These are phyloP conservation scores for Fusarium compactum DNA, from an alignment of 2,329 filamentous ascomycete genomes.

Conservation along the genomic window DNA sequence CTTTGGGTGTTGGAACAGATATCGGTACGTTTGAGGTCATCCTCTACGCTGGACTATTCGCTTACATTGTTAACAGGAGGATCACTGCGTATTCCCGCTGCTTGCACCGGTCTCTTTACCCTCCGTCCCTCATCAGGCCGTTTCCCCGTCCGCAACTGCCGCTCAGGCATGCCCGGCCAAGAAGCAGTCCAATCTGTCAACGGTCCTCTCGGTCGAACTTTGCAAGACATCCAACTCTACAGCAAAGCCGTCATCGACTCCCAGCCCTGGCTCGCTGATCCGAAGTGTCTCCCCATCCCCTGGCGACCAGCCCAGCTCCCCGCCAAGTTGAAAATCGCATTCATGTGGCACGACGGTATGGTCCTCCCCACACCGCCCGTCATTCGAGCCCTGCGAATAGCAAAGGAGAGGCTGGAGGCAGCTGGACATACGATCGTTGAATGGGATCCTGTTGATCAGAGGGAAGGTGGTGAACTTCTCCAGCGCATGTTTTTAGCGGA, in stretches of 20 bases:
- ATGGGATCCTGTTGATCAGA: slow-evolving; percentile 60
- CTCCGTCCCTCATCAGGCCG: slow-evolving; percentile 68
- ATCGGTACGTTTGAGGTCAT: slow-evolving; percentile 55
- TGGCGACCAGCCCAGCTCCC: slow-evolving; percentile 60
- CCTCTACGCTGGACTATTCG: accelerated
- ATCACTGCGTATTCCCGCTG: slow-evolving; percentile 65
- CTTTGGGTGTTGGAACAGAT: slow-evolving; percentile 73
- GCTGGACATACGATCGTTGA: slow-evolving; percentile 66
- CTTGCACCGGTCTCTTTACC: slow-evolving; percentile 69
- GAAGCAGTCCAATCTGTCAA: slow-evolving; percentile 74
- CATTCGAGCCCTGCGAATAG: slow-evolving; percentile 63
- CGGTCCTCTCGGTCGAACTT: slow-evolving; percentile 69
- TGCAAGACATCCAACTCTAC: slow-evolving; percentile 68
- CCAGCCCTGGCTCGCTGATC: slow-evolving; percentile 68
- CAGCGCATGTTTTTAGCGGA: slow-evolving; percentile 63
- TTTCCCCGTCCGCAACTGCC: slow-evolving; percentile 66
- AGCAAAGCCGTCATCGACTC: slow-evolving; percentile 63
- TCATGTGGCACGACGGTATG: slow-evolving; percentile 74
- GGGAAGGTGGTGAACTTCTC: slow-evolving; percentile 54
- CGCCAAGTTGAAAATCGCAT: slow-evolving; percentile 64
- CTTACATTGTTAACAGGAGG: slow-evolving; percentile 53
- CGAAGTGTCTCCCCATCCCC: slow-evolving; percentile 69
- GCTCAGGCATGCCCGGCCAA: slow-evolving; percentile 72
- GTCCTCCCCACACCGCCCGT: slow-evolving; percentile 76
- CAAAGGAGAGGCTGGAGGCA: slow-evolving; percentile 57